Conservation (phyloP, 208 protist species). For the Balamuthia mandrillaris region DNA sequence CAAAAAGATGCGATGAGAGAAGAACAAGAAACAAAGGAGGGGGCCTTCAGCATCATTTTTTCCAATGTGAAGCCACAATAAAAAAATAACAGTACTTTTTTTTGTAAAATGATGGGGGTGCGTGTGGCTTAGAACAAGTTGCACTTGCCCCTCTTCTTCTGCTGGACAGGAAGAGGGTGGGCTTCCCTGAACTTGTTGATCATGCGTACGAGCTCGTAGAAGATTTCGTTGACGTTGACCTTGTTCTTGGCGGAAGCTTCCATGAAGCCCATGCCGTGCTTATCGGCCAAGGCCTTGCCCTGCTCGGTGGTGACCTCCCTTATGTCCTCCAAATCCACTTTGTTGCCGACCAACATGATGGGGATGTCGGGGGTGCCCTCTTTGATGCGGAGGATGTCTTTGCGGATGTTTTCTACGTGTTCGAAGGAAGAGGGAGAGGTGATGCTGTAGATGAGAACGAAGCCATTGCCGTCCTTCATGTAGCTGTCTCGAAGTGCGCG, state of each 20-base stretch:
- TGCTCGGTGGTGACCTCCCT: constrained; percentile 66
- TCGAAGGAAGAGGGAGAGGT: not conserved
- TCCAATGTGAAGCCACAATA: too few relatives aligned
- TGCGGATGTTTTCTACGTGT: not conserved
- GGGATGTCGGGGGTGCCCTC: constrained; percentile 28
- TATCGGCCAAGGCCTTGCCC: constrained; percentile 58
- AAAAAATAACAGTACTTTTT: too few relatives aligned
- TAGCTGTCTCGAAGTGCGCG: constrained; percentile 22
- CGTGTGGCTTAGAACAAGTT: too few relatives aligned
- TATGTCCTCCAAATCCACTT: constrained; percentile 71
- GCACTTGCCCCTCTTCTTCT: constrained; percentile 16
- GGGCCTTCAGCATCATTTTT: too few relatives aligned
- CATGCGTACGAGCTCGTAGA: constrained; percentile 48
- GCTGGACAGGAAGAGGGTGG: not conserved
- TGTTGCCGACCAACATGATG: constrained; percentile 71
- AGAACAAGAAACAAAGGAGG: too few relatives aligned
- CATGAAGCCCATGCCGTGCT: constrained; percentile 56
- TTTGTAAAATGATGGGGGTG: too few relatives aligned
- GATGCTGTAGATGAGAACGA: constrained; percentile 47
- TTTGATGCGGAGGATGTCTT: not conserved
- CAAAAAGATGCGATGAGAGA: too few relatives aligned
- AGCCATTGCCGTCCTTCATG: constrained; percentile 51
- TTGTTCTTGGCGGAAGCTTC: constrained; percentile 68
- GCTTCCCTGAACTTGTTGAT: constrained; percentile 32
- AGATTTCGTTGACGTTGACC: constrained; percentile 63